Conservation (phyloP, 108 stramenopile species). For the Conticribra weissflogii region DNA sequence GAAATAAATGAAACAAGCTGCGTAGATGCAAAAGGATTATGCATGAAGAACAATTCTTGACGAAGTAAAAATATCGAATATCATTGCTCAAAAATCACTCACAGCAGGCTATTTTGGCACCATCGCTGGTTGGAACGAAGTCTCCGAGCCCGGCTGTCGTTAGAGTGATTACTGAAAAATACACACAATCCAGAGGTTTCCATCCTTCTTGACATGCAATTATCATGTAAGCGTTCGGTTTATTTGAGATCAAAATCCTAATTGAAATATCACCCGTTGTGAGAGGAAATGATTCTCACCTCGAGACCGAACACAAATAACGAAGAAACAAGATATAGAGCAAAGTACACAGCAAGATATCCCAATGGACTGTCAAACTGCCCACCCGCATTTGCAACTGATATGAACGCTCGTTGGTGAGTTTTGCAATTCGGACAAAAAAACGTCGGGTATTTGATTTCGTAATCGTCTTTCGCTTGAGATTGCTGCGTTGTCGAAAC, state of each 20-base stretch:
- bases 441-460: conserved; percentile 64
- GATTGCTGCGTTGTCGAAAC: conserved; percentile 6
- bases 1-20: conserved; percentile 86
- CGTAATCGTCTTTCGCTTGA: conserved; percentile 11
- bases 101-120: conserved; percentile 79
- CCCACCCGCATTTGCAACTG: conserved; percentile 67
- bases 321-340: conserved; percentile 71
- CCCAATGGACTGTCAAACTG: conserved; percentile 72
- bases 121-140: conserved; percentile 78
- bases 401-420: conserved; percentile 78
- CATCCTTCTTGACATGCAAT: conserved; percentile 78
- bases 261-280: background rate
- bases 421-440: conserved; percentile 84
- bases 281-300: conserved; percentile 23
- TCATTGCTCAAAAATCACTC: background rate
- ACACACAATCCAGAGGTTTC: conserved; percentile 84
- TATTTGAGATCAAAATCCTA: too few relatives aligned
- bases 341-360: conserved; percentile 79
- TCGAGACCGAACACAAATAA: conserved; percentile 86
- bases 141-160: conserved; percentile 89
- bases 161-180: conserved; percentile 86
- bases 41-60: too few relatives aligned
- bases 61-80: too few relatives aligned
- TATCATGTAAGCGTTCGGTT: conserved; percentile 1
- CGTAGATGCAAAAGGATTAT: background rate